A percentile compares a stretch with the other conserved stretches of the same genome.
These are phyloP conservation scores for Chlorencoelia australis DNA, from an alignment of 2,329 filamentous ascomycete genomes.

Conservation along the genomic window DNA sequence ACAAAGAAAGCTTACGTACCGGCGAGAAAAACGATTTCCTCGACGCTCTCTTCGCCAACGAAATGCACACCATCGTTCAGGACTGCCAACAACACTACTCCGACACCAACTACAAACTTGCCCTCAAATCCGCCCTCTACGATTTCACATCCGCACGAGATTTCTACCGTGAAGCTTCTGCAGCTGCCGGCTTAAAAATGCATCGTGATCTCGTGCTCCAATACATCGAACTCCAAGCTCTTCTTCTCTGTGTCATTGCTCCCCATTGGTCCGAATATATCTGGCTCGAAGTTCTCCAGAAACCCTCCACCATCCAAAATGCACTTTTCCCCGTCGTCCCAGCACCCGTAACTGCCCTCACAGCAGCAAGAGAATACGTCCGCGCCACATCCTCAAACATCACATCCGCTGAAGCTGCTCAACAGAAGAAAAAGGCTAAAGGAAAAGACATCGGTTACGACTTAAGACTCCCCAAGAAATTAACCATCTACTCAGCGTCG, in stretches of 20 bases:
- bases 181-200: slow-evolving; percentile 71
- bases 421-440: slow-evolving; percentile 85
- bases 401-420: slow-evolving; percentile 71
- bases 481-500: slow-evolving; percentile 74
- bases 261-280: slow-evolving; percentile 94
- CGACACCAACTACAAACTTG: slow-evolving; percentile 72
- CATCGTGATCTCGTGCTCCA: slow-evolving; percentile 68
- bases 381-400: slow-evolving; percentile 64
- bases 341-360: slow-evolving; percentile 54
- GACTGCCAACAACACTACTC: slow-evolving; percentile 73
- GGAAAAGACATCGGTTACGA: slow-evolving; percentile 81
- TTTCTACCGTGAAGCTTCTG: slow-evolving; percentile 78
- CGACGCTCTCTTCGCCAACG: slow-evolving; percentile 85
- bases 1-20: slow-evolving; percentile 62
- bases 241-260: slow-evolving; percentile 73
- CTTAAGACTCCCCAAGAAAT: slow-evolving; percentile 82
- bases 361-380: slow-evolving; percentile 75
- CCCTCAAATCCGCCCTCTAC: slow-evolving; percentile 79
- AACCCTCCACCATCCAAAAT: slow-evolving; percentile 65
- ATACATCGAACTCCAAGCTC: slow-evolving; percentile 79
- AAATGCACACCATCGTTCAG: slow-evolving; percentile 74
- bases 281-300: slow-evolving; percentile 83
- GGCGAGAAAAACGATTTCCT: slow-evolving; percentile 69
- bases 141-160: slow-evolving; percentile 84
- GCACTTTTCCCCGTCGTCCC: slow-evolving; percentile 65